Percentiles rank a stretch among this genome's conserved stretches.
Conservation (phyloP, 2,329 filamentous ascomycete species). For the Clonostachys byssicola region DNA sequence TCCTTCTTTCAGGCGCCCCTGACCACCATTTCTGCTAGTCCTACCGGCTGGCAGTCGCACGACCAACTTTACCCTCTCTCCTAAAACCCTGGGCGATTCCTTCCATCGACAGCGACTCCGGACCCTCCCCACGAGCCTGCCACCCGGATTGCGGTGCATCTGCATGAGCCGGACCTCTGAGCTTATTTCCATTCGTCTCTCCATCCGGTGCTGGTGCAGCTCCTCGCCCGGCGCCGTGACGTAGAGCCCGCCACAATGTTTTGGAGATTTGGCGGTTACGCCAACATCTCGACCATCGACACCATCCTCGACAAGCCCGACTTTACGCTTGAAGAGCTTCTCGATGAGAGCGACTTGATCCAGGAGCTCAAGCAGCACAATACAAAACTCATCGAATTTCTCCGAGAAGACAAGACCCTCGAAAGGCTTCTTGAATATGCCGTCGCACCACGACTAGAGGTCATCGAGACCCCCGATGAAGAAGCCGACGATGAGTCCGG, state of each 20-base stretch:
- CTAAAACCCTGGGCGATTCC: no score
- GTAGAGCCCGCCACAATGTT: slow-evolving; percentile 72
- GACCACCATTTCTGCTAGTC: no score
- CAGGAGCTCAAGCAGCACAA: slow-evolving; percentile 99
- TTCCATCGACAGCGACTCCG: no score
- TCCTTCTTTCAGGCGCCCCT: no score
- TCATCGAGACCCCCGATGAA: slow-evolving; percentile 45
- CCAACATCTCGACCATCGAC: slow-evolving; percentile 94
- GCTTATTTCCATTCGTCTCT: slow-evolving; percentile 20
- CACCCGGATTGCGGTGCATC: background rate
- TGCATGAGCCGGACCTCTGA: slow-evolving; percentile 40
- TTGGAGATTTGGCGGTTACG: slow-evolving; percentile 98
- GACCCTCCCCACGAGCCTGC: no score
- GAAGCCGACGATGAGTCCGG: slow-evolving; percentile 47
- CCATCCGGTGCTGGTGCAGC: slow-evolving; percentile 17
- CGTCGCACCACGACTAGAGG: slow-evolving; percentile 68
- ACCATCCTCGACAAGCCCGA: slow-evolving; percentile 95
- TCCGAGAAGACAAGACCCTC: slow-evolving; percentile 82
- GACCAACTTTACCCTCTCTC: no score
- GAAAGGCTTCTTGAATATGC: slow-evolving; percentile 88
- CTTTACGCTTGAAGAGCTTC: slow-evolving; percentile 89
- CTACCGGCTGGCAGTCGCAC: no score
- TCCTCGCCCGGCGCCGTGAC: slow-evolving; percentile 23
- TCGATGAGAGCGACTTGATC: slow-evolving; percentile 94
- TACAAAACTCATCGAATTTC: slow-evolving; percentile 92